phyloP scores from a whole-genome alignment of 768 basidiomycete species.

The Kwoniella newhampshirensis region DNA sequence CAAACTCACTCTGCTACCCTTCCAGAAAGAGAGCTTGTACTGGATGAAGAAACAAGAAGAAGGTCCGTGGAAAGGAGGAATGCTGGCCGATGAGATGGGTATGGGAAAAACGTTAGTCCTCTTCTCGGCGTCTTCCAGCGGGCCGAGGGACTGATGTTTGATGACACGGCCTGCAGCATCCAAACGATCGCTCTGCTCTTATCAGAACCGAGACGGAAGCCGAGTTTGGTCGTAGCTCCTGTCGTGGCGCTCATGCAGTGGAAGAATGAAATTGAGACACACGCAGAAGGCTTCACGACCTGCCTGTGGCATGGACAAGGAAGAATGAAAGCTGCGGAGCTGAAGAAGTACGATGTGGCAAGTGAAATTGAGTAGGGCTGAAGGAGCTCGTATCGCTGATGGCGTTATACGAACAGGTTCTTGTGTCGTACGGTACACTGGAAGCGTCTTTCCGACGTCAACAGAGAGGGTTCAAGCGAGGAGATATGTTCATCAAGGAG shows the following conservation, averaged over 20 bases:
- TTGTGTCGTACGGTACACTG: slow-evolving; percentile 72
- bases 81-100: slow-evolving; percentile 76
- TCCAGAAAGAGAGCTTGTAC: slow-evolving; percentile 88
- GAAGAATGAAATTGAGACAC: slow-evolving; percentile 86
- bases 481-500: slow-evolving; percentile 79
- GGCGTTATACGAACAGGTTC: slow-evolving; percentile 33
- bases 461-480: slow-evolving; percentile 84
- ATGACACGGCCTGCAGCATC: too few relatives aligned
- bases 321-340: slow-evolving; percentile 67
- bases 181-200: slow-evolving; percentile 90
- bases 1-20: slow-evolving; percentile 82
- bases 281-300: slow-evolving; percentile 77
- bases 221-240: slow-evolving; percentile 84
- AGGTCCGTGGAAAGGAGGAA: slow-evolving; percentile 81
- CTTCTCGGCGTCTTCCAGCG: slow-evolving; percentile 49
- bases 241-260: slow-evolving; percentile 71
- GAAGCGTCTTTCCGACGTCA: slow-evolving; percentile 93
- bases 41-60: slow-evolving; percentile 97
- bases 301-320: slow-evolving; percentile 88
- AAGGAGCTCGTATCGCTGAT: slow-evolving; percentile 57
- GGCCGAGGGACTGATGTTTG: not conserved
- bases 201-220: slow-evolving; percentile 66
- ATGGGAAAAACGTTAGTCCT: slow-evolving; percentile 55
- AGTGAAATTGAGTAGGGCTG: not conserved
- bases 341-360: slow-evolving; percentile 86